Conservation (phyloP, 257 asterid genomes). For the Ophiorrhiza pumila region DNA sequence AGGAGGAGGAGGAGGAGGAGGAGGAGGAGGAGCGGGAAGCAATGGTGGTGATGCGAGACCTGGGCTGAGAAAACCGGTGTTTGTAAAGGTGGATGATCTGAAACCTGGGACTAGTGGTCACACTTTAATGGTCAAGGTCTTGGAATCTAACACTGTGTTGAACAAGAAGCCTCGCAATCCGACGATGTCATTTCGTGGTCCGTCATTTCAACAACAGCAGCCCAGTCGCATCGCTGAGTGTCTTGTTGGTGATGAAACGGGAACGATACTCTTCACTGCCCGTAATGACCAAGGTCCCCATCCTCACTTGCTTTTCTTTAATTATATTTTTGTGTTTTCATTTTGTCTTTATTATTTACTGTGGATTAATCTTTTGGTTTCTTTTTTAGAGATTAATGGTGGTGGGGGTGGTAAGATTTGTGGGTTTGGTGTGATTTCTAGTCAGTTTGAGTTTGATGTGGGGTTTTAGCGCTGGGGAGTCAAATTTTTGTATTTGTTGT, state of each 20-base stretch:
- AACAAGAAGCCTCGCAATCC: conserved; percentile 68
- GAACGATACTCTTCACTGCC: conserved; percentile 74
- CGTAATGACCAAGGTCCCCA: conserved; percentile 66
- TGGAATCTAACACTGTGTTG: conserved; percentile 58
- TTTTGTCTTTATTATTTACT: background rate
- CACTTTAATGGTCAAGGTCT: conserved; percentile 55
- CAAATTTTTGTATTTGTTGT: too few species aligned
- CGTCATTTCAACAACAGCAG: conserved; percentile 46
- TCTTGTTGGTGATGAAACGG: conserved; percentile 80
- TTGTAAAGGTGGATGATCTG: conserved; percentile 59
- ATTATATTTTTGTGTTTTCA: background rate
- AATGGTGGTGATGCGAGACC: conserved; percentile 32
- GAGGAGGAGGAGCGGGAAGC: conserved; percentile 5
- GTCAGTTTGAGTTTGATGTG: background rate
- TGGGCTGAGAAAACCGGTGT: conserved; percentile 69
- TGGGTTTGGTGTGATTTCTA: background rate
- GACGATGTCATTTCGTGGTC: conserved; percentile 38
- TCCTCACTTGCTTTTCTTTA: background rate
- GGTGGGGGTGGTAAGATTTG: background rate
- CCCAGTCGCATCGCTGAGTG: conserved; percentile 66
- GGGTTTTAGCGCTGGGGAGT: too few species aligned
- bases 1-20: background rate
- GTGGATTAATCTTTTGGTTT: background rate
- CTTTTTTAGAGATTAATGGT: background rate
- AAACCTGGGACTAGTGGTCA: conserved; percentile 77